phyloP scores from a whole-genome alignment of 352 stramenopile species.

The Globisporangium nunn region DNA sequence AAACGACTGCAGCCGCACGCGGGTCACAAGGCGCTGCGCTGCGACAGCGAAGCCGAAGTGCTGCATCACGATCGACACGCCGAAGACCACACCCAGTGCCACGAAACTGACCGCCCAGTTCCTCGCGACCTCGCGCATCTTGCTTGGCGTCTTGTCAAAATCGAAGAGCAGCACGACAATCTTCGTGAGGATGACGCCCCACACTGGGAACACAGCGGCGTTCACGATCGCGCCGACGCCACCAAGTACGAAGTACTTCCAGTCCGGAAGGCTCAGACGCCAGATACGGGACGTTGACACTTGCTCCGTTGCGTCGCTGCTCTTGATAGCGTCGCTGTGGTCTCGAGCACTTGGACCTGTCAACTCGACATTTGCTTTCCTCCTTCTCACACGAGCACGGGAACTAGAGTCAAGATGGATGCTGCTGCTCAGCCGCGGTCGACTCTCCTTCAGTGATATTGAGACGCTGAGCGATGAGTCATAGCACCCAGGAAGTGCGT shows the following conservation, averaged over 20 bases:
- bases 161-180: slow-evolving; percentile 48
- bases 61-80: slow-evolving; percentile 30
- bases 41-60: slow-evolving; percentile 49
- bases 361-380: neutral
- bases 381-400: neutral
- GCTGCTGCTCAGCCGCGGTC: neutral
- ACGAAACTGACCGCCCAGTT: slow-evolving; percentile 30
- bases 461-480: neutral
- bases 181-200: slow-evolving; percentile 42
- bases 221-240: slow-evolving; percentile 30
- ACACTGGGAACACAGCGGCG: slow-evolving; percentile 35
- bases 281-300: slow-evolving; percentile 32
- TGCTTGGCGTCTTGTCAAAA: slow-evolving; percentile 22
- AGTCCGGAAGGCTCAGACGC: slow-evolving; percentile 35
- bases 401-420: neutral
- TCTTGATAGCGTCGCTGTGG: neutral
- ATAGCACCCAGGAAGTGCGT: too few species aligned
- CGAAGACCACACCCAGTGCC: slow-evolving; percentile 29
- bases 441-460: too few species aligned
- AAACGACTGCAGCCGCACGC: slow-evolving; percentile 38
- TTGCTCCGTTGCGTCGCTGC: neutral
- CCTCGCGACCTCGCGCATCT: slow-evolving; percentile 29
- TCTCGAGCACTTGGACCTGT: neutral
- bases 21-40: slow-evolving; percentile 34
- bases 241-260: slow-evolving; percentile 37